Percentiles rank a stretch among this genome's conserved stretches.
These are phyloP conservation scores for Lodderomyces margitis DNA, from an alignment of 1,139 yeast species.

Conservation along the genomic window DNA sequence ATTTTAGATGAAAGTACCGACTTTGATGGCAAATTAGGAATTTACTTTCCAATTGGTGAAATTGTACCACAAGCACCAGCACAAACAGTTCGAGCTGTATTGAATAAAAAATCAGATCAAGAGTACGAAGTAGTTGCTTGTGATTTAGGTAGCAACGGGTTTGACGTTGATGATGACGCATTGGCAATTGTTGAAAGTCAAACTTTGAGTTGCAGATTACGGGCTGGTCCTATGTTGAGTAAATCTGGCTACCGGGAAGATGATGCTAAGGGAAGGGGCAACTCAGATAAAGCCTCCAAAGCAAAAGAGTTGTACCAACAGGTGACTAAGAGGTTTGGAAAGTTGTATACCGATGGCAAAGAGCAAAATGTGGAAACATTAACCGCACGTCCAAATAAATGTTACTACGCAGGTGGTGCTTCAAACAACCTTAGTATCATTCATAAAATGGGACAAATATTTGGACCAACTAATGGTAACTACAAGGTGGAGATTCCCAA, in stretches of 20 bases:
- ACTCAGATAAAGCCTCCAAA: not conserved
- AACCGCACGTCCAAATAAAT: conserved; percentile 61
- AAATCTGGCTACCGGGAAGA: conserved; percentile 14
- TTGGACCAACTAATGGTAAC: conserved; percentile 64
- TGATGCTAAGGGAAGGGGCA: not conserved
- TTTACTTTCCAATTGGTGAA: conserved; percentile 85
- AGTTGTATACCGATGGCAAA: conserved; percentile 50
- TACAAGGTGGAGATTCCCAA: conserved; percentile 76
- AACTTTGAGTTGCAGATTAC: conserved; percentile 75
- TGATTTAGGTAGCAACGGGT: conserved; percentile 22
- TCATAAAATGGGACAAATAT: conserved; percentile 63
- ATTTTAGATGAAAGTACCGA: conserved; percentile 36
- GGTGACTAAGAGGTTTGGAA: conserved; percentile 36
- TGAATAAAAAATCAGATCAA: conserved; percentile 21
- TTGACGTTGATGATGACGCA: conserved; percentile 65
- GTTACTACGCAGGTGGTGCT: conserved; percentile 87
- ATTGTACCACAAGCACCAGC: conserved; percentile 80
- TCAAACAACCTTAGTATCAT: conserved; percentile 71
- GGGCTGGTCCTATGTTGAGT: conserved; percentile 70
- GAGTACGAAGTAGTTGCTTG: conserved; percentile 23
- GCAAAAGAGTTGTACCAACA: conserved; percentile 23
- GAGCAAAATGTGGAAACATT: conserved; percentile 41
- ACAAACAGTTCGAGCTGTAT: conserved; percentile 50
- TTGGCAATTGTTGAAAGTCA: conserved; percentile 81
- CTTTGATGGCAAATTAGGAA: conserved; percentile 55